A percentile compares a stretch with the other conserved stretches of the same genome.
Conservation (phyloP, 2,329 filamentous ascomycete genomes). For the Kalaharituber pfeilii region DNA sequence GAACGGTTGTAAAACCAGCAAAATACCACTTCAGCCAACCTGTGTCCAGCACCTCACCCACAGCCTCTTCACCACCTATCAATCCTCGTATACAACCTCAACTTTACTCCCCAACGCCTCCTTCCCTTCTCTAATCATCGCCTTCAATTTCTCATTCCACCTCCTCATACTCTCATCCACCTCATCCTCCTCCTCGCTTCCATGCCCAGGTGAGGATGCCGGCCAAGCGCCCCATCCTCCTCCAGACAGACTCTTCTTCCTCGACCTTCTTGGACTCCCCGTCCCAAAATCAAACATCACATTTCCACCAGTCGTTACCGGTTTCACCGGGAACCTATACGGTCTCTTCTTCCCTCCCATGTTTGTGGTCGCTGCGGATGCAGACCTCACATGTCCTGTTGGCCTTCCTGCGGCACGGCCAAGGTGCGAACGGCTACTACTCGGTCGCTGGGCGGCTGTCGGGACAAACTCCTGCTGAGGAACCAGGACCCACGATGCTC, state of each 20-base stretch:
- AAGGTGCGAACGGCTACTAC: not conserved
- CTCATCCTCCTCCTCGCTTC: conserved; percentile 48
- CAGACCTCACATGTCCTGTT: not conserved
- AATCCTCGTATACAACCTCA: conserved; percentile 33
- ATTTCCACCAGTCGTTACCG: conserved; percentile 1
- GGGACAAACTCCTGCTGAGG: not conserved
- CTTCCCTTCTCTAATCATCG: conserved; percentile 76
- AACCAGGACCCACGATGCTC: not conserved
- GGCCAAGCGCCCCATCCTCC: conserved; percentile 1
- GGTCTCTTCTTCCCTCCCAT: not conserved
- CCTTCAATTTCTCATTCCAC: conserved; percentile 61
- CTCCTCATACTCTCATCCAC: conserved; percentile 62
- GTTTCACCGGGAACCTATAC: conserved; percentile 1
- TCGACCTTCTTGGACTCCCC: conserved; percentile 1
- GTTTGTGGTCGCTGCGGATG: not conserved
- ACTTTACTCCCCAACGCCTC: conserved; percentile 65
- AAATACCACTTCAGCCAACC: conserved; percentile 3
- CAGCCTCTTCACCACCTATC: not conserved
- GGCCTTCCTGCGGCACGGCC: not conserved
- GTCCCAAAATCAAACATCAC: not conserved
- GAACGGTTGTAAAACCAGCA: too few species aligned
- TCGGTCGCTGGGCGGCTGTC: not conserved
- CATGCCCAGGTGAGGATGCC: not conserved
- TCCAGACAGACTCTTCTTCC: conserved; percentile 1
- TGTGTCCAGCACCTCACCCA: conserved; percentile 4